Base-by-base conservation (phyloP, 768 basidiomycete genomes). In the Albatrellus ellisii region DNA sequence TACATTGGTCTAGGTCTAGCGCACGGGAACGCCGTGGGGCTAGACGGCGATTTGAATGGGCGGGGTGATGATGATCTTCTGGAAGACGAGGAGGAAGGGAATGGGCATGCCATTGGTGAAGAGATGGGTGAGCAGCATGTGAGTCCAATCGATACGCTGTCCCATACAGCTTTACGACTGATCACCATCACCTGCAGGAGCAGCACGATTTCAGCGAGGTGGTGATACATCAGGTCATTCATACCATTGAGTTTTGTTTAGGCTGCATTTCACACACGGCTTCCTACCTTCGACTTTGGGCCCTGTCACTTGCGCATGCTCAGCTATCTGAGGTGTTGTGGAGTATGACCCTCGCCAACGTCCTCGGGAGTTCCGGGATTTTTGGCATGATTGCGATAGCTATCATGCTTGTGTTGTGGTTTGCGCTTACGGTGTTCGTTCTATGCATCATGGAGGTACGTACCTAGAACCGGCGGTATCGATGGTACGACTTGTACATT, bases 231-330 rank as follows among this genome's bases (percentile, higher is more conserved):
- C 95, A 99, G 61, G 69, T 95, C 47, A 99, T 99, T 55, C 95
- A 98, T 62, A 94, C 91, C 20, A 97, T 99, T 62, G 95, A 99
- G 65, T 99, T 98, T 64, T 99, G 95, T 58, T 77, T 99, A 26
- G 95, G 94, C 6, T 97, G 94, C 61, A 97, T 97, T 55, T 98
- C 94, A 49, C 94, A 97, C 61, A 98, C 94, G 1, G 88, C 88
- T 10, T 89, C 85, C 12, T 88, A 87, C 61, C 74, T 90, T 36
- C 84, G 94, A 57, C 69, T 99, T 28, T 98, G 94, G 94, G 95
- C 95, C 15, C 73, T 99, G 6, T 99, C 95, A 20, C 73, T 99
- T 39, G 95, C 95, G 9, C 95, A 99, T 63, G 90, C 95, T 15
- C 95, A 98, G 62, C 69, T 99, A 14, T 94, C 90, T 28, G 91